These are phyloP conservation scores for Pelagophyceae sp. DNA, from an alignment of 352 stramenopile genomes.

Conservation along the genomic window DNA sequence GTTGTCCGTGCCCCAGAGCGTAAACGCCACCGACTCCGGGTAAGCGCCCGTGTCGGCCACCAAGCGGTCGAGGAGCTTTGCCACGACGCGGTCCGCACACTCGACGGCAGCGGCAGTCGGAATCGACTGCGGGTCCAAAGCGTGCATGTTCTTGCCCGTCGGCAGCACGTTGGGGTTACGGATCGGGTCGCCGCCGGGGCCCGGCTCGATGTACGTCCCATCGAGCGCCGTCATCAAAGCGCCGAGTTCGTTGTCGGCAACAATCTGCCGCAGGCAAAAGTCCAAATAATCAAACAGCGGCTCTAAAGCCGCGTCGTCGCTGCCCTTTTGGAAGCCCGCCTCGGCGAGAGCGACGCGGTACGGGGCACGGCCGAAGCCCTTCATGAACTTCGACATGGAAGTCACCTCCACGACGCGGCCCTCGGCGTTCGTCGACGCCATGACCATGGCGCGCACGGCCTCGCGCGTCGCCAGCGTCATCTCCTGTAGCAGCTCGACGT, in stretches of 20 bases:
- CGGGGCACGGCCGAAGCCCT: slow-evolving; percentile 46
- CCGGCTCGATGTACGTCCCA: slow-evolving; percentile 66
- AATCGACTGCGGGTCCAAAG: slow-evolving; percentile 66
- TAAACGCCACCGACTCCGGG: slow-evolving; percentile 71
- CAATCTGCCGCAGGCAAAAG: slow-evolving; percentile 71
- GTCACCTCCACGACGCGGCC: slow-evolving; percentile 70
- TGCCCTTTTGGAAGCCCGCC: slow-evolving; percentile 54
- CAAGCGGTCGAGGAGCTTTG: slow-evolving; percentile 66
- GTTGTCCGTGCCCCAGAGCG: slow-evolving; percentile 75
- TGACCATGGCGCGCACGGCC: slow-evolving; percentile 58
- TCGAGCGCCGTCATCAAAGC: slow-evolving; percentile 65
- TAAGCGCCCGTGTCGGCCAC: slow-evolving; percentile 46
- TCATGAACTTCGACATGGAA: slow-evolving; percentile 38
- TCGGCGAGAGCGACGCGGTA: slow-evolving; percentile 62
- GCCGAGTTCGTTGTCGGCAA: slow-evolving; percentile 67
- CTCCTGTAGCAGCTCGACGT: slow-evolving; percentile 63
- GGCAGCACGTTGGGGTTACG: slow-evolving; percentile 71
- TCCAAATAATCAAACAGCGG: slow-evolving; percentile 66
- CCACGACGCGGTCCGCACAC: slow-evolving; percentile 54
- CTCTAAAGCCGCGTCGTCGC: slow-evolving; percentile 47
- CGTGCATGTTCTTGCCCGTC: slow-evolving; percentile 75
- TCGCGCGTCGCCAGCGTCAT: slow-evolving; percentile 54
- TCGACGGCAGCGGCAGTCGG: slow-evolving; percentile 66
- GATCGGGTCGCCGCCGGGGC: slow-evolving; percentile 69
- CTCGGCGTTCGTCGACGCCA: slow-evolving; percentile 57